Evolutionary conservation across 2,329 filamentous ascomycete species (phyloP).

Genomic region (Microcyclospora pomicola): DNA sequence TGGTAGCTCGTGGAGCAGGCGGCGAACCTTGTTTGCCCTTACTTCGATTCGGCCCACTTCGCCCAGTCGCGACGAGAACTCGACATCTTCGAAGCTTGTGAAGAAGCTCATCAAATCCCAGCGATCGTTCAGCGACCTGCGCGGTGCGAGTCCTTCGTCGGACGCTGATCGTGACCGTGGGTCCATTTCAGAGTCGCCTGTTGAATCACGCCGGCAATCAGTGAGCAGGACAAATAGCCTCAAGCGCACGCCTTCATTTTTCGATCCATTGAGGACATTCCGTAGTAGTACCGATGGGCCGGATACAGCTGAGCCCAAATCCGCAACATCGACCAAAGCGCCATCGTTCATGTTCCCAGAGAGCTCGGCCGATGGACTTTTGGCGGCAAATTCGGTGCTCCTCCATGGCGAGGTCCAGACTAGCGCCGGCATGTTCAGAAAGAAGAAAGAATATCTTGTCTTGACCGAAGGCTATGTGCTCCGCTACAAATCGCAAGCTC

Average conservation of each 20-base stretch:
- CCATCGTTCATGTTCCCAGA: constrained; percentile 34
- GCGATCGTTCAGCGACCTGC: too few relatives aligned
- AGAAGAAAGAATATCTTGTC: constrained; percentile 55
- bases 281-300: constrained; percentile 6
- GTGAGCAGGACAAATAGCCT: constrained; percentile 13
- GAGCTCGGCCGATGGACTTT: constrained; percentile 8
- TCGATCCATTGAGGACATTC: constrained; percentile 40
- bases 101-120: constrained; percentile 10
- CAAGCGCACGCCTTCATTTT: constrained; percentile 37
- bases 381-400: constrained; percentile 35
- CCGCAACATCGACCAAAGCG: constrained; percentile 38
- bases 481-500: constrained; percentile 53
- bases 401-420: constrained; percentile 59
- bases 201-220: constrained; percentile 14
- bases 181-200: constrained; percentile 9
- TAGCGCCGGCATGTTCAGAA: constrained; percentile 54
- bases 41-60: constrained; percentile 14
- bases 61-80: constrained; percentile 10
- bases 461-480: constrained; percentile 55
- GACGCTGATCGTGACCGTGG: too few relatives aligned
- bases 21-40: constrained; percentile 21
- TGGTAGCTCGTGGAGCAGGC: constrained; percentile 13
- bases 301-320: constrained; percentile 19
- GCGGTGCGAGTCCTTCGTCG: too few relatives aligned
- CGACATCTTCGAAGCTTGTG: constrained; percentile 10